These are phyloP conservation scores for Schwanniomyces sp. DNA, from an alignment of 805 yeast species.

Conservation along the genomic window DNA sequence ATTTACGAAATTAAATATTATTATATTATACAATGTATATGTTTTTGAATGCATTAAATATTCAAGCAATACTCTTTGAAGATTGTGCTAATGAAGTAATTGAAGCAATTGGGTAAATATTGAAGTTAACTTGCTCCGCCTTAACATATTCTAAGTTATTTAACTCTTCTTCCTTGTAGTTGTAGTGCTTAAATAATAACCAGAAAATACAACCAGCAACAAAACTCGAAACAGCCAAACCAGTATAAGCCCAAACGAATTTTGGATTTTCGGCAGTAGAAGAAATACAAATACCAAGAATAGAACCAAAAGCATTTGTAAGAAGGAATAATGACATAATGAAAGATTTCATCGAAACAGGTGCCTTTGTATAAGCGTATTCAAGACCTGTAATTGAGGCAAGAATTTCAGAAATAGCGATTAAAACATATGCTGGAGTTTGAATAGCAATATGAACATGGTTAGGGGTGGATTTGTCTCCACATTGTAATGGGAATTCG, in stretches of 20 bases:
- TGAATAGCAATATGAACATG: slow-evolving; percentile 68
- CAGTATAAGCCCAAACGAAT: slow-evolving; percentile 66
- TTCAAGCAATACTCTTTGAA: slow-evolving; percentile 12
- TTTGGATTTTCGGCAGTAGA: slow-evolving; percentile 69
- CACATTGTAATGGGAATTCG: slow-evolving; percentile 58
- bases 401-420: slow-evolving; percentile 74
- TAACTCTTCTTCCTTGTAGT: slow-evolving; percentile 56
- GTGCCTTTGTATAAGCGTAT: slow-evolving; percentile 83
- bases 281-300: slow-evolving; percentile 70
- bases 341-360: slow-evolving; percentile 63
- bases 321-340: slow-evolving; percentile 65
- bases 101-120: slow-evolving; percentile 16
- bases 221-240: slow-evolving; percentile 59
- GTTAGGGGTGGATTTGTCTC: slow-evolving; percentile 46
- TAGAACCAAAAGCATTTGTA: slow-evolving; percentile 76
- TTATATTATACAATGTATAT: background rate
- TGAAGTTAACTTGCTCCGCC: slow-evolving; percentile 1
- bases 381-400: slow-evolving; percentile 82
- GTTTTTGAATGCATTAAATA: background rate
- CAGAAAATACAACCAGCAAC: slow-evolving; percentile 63
- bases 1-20: background rate
- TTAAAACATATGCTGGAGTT: slow-evolving; percentile 68
- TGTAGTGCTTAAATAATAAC: slow-evolving; percentile 55
- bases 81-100: slow-evolving; percentile 15
- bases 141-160: slow-evolving; percentile 47